phyloP scores from a whole-genome alignment of 202 grass and related monocot genomes.

The Miscanthus sacchariflorus region DNA sequence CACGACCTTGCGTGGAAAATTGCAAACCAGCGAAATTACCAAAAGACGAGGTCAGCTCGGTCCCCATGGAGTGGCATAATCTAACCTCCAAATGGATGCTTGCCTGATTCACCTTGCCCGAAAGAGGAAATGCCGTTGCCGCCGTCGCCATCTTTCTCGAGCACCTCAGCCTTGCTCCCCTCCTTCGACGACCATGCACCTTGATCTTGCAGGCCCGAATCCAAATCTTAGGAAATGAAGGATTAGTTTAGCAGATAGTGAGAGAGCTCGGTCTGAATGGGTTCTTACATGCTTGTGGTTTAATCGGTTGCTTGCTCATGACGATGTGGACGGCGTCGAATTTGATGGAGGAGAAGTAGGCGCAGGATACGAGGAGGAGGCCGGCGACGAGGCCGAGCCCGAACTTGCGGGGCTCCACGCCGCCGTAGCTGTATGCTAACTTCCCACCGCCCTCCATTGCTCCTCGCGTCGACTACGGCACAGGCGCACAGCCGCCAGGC shows the following conservation, averaged over 20 bases:
- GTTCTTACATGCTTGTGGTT: neutral
- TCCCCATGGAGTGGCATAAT: slow-evolving; percentile 1
- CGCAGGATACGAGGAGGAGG: slow-evolving; percentile 72
- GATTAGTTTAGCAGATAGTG: neutral
- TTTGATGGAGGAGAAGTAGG: slow-evolving; percentile 70
- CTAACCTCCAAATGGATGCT: neutral
- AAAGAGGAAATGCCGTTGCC: slow-evolving; percentile 3
- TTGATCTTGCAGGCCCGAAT: neutral
- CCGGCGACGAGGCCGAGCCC: slow-evolving; percentile 61
- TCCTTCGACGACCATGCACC: slow-evolving; percentile 38
- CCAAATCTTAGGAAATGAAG: neutral
- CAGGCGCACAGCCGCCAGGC: neutral
- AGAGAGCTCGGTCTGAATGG: too few species aligned
- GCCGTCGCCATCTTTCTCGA: slow-evolving; percentile 9
- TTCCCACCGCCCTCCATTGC: slow-evolving; percentile 58
- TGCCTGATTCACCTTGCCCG: slow-evolving; percentile 11
- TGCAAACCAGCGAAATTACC: slow-evolving; percentile 2
- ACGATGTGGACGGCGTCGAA: slow-evolving; percentile 62
- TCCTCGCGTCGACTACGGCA: neutral
- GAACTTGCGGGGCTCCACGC: slow-evolving; percentile 63
- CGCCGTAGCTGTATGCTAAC: slow-evolving; percentile 30
- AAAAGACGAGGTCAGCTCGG: neutral
- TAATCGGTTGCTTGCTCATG: slow-evolving; percentile 30
- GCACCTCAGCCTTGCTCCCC: slow-evolving; percentile 48
- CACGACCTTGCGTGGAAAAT: slow-evolving; percentile 21